Evolutionary conservation across 768 basidiomycete species (phyloP).

Genomic region (Serendipita vermifera): DNA sequence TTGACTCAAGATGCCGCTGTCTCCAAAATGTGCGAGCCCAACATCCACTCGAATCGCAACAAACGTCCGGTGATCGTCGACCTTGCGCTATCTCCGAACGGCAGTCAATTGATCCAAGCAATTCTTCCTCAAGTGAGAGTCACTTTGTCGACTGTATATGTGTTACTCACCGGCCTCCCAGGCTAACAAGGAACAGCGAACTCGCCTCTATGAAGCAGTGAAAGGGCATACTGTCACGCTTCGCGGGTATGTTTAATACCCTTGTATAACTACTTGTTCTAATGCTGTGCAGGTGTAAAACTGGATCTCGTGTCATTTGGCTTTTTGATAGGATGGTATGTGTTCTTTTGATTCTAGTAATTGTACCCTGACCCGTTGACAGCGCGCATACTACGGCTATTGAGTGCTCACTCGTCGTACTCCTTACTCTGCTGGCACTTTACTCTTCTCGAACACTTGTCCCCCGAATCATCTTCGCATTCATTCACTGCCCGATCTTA

Average conservation of each 20-base stretch:
- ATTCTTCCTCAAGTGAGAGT: conserved; percentile 57
- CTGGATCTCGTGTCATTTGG: conserved; percentile 87
- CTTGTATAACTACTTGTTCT: conserved; percentile 71
- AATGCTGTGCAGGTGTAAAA: conserved; percentile 81
- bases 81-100: conserved; percentile 67
- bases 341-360: conserved; percentile 4
- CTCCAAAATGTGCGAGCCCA: conserved; percentile 60
- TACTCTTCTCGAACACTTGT: too few relatives aligned
- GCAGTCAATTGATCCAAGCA: conserved; percentile 74
- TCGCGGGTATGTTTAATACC: not conserved
- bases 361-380: conserved; percentile 17
- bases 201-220: conserved; percentile 60
- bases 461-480: too few relatives aligned
- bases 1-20: conserved; percentile 63
- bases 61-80: conserved; percentile 80
- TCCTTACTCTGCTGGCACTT: not conserved
- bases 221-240: conserved; percentile 9
- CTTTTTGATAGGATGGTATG: conserved; percentile 57
- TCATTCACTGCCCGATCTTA: too few relatives aligned
- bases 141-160: not conserved
- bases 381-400: conserved; percentile 53
- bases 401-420: not conserved
- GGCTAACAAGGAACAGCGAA: conserved; percentile 81
- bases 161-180: conserved; percentile 21
- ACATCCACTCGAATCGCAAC: conserved; percentile 27